Conservation (phyloP, 108 stramenopile genomes). For the Cafeteria roenbergensis region DNA sequence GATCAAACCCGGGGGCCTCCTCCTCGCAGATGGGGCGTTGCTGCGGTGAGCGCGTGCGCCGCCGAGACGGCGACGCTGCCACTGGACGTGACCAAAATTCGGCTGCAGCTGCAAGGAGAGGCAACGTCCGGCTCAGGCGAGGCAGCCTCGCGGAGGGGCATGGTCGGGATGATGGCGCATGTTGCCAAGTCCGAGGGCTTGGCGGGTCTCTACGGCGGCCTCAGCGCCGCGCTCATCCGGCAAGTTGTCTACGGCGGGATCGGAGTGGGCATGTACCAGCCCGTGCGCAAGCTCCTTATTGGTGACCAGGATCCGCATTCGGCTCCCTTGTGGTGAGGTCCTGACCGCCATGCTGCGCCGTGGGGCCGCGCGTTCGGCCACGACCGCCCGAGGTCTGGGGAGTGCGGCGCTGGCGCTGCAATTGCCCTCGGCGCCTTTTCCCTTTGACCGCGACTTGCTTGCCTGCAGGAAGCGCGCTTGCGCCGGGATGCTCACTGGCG, state of each 20-base stretch:
- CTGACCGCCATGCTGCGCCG: too few relatives aligned
- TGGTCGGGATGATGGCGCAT: neutral
- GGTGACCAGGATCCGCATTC: neutral
- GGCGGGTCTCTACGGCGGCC: neutral
- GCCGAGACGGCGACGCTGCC: slow-evolving; percentile 1
- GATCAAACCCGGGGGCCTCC: too few relatives aligned
- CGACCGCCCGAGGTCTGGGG: too few relatives aligned
- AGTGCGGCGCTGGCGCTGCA: too few relatives aligned
- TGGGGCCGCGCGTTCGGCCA: too few relatives aligned
- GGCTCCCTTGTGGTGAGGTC: too few relatives aligned
- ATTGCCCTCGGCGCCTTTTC: too few relatives aligned
- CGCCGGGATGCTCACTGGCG: slow-evolving; percentile 13
- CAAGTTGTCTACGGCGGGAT: slow-evolving; percentile 15
- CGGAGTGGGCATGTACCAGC: slow-evolving; percentile 14
- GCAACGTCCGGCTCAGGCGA: neutral
- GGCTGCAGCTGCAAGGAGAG: slow-evolving; percentile 10
- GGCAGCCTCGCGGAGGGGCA: neutral
- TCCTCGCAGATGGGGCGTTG: neutral
- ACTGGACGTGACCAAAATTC: slow-evolving; percentile 16
- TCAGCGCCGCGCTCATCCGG: slow-evolving; percentile 8
- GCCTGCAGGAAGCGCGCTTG: neutral
- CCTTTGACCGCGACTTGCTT: too few relatives aligned
- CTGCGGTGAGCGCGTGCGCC: neutral
- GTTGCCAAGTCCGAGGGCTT: slow-evolving; percentile 4
- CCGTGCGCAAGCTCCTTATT: neutral